A percentile compares a stretch with the other conserved stretches of the same genome.
These are phyloP conservation scores for Phytophthora rubi DNA, from an alignment of 352 stramenopile species.

Conservation along the genomic window DNA sequence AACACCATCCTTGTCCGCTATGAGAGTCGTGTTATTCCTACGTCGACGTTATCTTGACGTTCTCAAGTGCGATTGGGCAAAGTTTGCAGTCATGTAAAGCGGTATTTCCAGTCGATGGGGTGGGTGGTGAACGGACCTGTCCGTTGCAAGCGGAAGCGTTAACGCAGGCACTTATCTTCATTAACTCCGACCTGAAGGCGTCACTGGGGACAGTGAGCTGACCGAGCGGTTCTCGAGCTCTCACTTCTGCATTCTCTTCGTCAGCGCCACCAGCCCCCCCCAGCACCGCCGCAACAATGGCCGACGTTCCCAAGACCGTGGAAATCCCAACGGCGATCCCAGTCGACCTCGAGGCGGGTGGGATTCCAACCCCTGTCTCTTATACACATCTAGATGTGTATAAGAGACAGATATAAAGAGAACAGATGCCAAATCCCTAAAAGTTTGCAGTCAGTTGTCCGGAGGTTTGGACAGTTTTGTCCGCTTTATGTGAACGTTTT, in stretches of 20 bases:
- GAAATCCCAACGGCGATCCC: neutral
- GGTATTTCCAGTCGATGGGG: neutral
- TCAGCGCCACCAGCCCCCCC: neutral
- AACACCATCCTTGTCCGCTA: neutral
- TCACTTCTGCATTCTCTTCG: neutral
- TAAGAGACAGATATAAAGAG: no score
- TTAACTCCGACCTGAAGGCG: neutral
- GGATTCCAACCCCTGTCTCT: no score
- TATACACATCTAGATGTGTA: no score
- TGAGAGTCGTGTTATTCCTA: no score
- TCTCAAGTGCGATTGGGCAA: neutral
- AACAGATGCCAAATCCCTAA: no score
- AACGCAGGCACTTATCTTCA: neutral
- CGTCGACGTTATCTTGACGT: neutral
- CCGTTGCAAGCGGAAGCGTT: neutral
- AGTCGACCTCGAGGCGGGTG: conserved; percentile 1
- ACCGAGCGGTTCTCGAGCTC: neutral
- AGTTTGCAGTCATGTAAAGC: neutral
- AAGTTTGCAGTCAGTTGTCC: no score
- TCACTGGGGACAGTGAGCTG: neutral
- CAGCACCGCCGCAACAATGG: neutral
- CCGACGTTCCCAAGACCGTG: neutral
- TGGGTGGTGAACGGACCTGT: neutral
- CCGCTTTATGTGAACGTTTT: no score
- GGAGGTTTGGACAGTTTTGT: no score